Evolutionary conservation across 176 grass and related monocot genomes (phyloP).

Genomic region (Hordeum marinum): DNA sequence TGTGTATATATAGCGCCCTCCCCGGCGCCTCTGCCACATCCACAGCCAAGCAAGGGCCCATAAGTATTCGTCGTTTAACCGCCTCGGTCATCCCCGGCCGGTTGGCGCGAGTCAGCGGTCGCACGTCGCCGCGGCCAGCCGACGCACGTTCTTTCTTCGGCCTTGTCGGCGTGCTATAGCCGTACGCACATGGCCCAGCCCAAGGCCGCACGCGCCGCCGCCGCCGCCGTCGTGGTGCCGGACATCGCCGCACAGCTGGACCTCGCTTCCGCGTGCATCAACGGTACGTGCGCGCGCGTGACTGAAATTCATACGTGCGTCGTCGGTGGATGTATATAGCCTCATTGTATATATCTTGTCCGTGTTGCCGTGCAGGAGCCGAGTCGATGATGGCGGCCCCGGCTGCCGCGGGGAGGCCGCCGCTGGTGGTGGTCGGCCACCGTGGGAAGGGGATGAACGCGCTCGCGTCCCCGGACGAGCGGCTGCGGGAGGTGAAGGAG

Average conservation of each 20-base stretch:
- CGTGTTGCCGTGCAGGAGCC: not conserved
- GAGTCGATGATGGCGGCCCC: not conserved
- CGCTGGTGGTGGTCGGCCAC: slow-evolving; percentile 63
- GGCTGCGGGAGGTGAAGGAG: slow-evolving; percentile 54
- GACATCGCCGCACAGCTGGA: slow-evolving; percentile 22
- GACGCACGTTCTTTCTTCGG: not conserved
- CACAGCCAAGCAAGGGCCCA: not conserved
- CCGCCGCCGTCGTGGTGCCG: slow-evolving; percentile 25
- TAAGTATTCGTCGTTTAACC: not conserved
- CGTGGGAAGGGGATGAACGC: slow-evolving; percentile 88
- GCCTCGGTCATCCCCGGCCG: not conserved
- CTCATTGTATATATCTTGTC: not conserved
- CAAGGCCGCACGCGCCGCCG: slow-evolving; percentile 49
- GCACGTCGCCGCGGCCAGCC: not conserved
- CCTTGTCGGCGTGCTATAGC: not conserved
- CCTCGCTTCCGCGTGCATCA: slow-evolving; percentile 35
- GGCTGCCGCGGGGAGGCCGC: not conserved
- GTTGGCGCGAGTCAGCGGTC: not conserved
- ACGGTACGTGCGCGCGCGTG: not conserved
- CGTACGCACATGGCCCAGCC: slow-evolving; percentile 24
- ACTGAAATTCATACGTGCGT: not conserved
- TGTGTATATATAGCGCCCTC: not conserved
- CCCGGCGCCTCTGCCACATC: not conserved
- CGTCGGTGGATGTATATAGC: not conserved
- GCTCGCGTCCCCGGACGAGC: slow-evolving; percentile 49